Conservation (phyloP, 78 protist species). For the Diacronema lutheri region DNA sequence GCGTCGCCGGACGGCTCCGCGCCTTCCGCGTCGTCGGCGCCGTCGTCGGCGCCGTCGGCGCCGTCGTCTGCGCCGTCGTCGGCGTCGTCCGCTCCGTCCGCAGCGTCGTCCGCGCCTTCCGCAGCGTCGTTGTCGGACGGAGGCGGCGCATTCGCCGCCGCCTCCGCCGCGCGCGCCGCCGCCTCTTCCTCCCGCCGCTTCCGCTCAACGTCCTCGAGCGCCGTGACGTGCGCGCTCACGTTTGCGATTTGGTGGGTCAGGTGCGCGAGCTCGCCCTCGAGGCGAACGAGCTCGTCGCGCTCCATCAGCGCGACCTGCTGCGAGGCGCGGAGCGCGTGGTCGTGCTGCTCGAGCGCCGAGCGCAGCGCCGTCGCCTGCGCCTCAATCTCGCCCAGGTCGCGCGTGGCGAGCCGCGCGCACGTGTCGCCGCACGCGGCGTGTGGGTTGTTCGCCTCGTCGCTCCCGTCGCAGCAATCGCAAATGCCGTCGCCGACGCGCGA, state of each 20-base stretch:
- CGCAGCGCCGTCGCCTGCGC: not conserved
- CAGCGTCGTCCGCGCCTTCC: not conserved
- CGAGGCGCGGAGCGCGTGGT: not conserved
- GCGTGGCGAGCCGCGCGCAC: not conserved
- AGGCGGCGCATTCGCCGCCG: not conserved
- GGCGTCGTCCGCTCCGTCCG: not conserved
- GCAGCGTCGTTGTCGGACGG: not conserved
- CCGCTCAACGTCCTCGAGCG: not conserved
- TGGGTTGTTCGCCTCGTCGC: not conserved
- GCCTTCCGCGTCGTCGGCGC: too few relatives aligned
- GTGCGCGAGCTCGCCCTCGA: not conserved
- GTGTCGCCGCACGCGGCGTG: not conserved
- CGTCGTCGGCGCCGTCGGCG: too few relatives aligned
- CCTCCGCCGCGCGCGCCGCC: not conserved
- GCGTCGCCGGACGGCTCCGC: too few relatives aligned
- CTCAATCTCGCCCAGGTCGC: not conserved
- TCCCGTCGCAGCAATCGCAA: slow-evolving; percentile 38
- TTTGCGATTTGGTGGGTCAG: not conserved
- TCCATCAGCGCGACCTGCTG: not conserved
- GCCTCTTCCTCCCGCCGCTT: too few relatives aligned
- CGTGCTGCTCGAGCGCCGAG: not conserved
- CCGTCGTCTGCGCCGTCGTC: not conserved
- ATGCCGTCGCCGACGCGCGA: slow-evolving; percentile 23
- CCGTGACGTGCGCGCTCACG: not conserved
- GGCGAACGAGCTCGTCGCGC: not conserved